These are phyloP conservation scores for Chamaecrista fasciculata DNA, from an alignment of 306 rosid genomes.

Conservation along the genomic window DNA sequence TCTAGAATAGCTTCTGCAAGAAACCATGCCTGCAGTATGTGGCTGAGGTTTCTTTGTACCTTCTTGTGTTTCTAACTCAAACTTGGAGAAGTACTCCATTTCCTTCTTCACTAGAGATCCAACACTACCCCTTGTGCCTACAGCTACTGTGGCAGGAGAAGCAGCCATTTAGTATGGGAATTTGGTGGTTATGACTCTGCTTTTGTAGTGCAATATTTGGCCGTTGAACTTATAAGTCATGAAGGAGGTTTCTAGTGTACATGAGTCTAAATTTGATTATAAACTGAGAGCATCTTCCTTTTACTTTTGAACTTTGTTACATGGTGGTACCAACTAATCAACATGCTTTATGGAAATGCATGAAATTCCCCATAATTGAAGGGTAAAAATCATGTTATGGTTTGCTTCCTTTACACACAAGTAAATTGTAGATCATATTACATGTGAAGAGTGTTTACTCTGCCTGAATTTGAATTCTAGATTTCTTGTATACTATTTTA, in stretches of 20 bases:
- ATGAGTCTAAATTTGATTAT: conserved; percentile 40
- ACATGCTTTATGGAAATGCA: conserved; percentile 48
- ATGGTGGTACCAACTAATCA: no score
- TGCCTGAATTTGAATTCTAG: no score
- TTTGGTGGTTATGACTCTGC: conserved; percentile 40
- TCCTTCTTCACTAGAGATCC: conserved; percentile 75
- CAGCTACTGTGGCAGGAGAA: conserved; percentile 57
- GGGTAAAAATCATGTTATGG: conserved; percentile 1
- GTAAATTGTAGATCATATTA: conserved; percentile 8
- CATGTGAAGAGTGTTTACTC: no score
- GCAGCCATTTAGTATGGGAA: conserved; percentile 49
- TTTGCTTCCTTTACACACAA: conserved; percentile 15
- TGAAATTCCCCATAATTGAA: conserved; percentile 47
- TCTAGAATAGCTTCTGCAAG: conserved; percentile 37
- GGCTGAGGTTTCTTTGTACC: conserved; percentile 43
- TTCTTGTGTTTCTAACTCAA: conserved; percentile 52
- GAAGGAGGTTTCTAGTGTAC: conserved; percentile 45
- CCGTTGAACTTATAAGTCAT: conserved; percentile 13
- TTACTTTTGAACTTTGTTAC: conserved; percentile 20
- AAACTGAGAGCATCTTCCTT: conserved; percentile 39
- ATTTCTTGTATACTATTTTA: no score
- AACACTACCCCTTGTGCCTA: conserved; percentile 81
- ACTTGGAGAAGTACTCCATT: conserved; percentile 70
- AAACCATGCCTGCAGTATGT: conserved; percentile 35
- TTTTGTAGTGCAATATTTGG: conserved; percentile 31